Conservation (phyloP, 176 grass and related monocot species). For the Sorghum bicolor region Sorghum_bicolor_NCBIv3 NC_012870.2:18224001-18224500, state of each 20-base stretch:
- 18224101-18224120: background rate
- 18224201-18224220: background rate
- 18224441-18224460: background rate
- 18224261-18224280: too few species aligned
- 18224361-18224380: too few species aligned
- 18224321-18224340: too few species aligned
- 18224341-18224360: too few species aligned
- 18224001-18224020: background rate
- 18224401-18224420: background rate
- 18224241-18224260: too few species aligned
- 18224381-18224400: too few species aligned
- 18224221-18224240: too few species aligned
- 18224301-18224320: too few species aligned
- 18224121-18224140: too few species aligned
- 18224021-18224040: too few species aligned
- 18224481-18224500: background rate
- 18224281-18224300: too few species aligned
- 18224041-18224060: too few species aligned
- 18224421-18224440: background rate
- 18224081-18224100: background rate
- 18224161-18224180: background rate
- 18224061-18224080: background rate
- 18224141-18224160: background rate
- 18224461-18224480: background rate
- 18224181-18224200: constrained; percentile 14